Base-by-base conservation (phyloP, 495 filamentous ascomycete genomes). In the Aspergillus carlsbadensis region DNA sequence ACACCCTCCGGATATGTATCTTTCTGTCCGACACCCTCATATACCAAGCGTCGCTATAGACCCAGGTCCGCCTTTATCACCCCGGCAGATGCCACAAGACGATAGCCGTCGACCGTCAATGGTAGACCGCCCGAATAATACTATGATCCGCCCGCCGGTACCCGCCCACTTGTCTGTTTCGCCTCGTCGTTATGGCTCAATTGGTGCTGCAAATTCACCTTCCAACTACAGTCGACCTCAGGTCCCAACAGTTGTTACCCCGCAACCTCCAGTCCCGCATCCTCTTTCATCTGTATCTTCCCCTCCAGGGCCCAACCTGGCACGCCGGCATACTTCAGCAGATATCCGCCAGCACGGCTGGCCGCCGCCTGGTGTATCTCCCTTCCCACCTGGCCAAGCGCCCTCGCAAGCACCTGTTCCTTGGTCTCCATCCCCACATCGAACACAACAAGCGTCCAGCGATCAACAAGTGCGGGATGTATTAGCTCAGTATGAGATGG, bases 261-360 rank as follows among this genome's bases (percentile, higher is more conserved):
- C 85, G 14, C 87, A 85, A 55, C 81, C 78, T 40, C 82, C 86
- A 17, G 78, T 78, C 20, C 86, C 87, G 22, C 91, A 95, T 67
- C 90, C 91, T 44, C 78, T 96, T 40, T 83, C 91, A 1, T 80
- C 81, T 48, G 85, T 88, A 17, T 82, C 89, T 26, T 87, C 91
- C 22, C 89, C 90, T 21, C 87, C 89, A 10, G 82, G 77, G 0
- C 74, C 84, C 48, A 88, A 86, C 62, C 76, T 97, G 33, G 81
- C 86, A 29, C 86, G 94, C 18, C 85, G 94, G 40, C 94, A 98
- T 70, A 98, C 94, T 1, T 94, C 93, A 44, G 94, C 94, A 51
- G 94, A 98, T 63, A 98, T 98, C 60, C 89, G 94, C 26, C 84
- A 89, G 37, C 88, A 89, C 61, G 90, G 90, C 48, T 97, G 94